phyloP scores from a whole-genome alignment of 768 basidiomycete genomes.

The Hydnomerulius pinastri region DNA sequence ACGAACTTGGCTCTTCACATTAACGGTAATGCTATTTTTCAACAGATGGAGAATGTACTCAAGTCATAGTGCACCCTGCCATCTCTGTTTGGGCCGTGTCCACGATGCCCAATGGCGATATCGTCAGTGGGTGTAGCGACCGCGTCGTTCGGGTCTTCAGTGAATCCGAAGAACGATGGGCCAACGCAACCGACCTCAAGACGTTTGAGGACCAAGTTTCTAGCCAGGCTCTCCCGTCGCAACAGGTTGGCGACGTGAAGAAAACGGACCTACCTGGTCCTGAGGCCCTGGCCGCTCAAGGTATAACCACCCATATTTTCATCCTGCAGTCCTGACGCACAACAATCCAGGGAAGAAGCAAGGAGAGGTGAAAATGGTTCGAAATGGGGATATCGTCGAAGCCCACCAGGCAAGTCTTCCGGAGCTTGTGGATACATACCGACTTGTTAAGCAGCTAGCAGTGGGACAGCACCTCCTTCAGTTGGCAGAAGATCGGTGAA shows the following conservation, averaged over 20 bases:
- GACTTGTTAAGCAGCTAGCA: conserved; percentile 33
- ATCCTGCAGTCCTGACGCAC: conserved; percentile 6
- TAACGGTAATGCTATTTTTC: conserved; percentile 3
- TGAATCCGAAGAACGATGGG: conserved; percentile 70
- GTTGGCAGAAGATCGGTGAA: conserved; percentile 94
- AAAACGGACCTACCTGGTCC: conserved; percentile 84
- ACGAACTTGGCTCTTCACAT: neutral
- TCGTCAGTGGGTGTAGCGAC: conserved; percentile 91
- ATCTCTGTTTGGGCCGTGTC: conserved; percentile 97
- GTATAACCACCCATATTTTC: conserved; percentile 35
- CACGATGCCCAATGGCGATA: conserved; percentile 85
- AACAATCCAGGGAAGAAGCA: conserved; percentile 74
- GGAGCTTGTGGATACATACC: neutral
- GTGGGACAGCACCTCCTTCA: conserved; percentile 74
- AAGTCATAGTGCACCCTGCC: conserved; percentile 90
- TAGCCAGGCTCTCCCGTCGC: conserved; percentile 76
- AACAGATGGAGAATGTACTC: conserved; percentile 82
- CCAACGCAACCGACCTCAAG: conserved; percentile 60
- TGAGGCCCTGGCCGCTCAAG: conserved; percentile 77
- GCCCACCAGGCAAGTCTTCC: conserved; percentile 73
- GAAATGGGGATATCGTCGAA: conserved; percentile 77
- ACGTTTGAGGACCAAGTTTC: conserved; percentile 76
- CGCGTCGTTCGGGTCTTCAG: conserved; percentile 87
- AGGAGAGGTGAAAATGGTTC: conserved; percentile 93
- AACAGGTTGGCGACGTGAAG: conserved; percentile 91